phyloP scores from a whole-genome alignment of 768 basidiomycete species.

The Russula virescens region DNA sequence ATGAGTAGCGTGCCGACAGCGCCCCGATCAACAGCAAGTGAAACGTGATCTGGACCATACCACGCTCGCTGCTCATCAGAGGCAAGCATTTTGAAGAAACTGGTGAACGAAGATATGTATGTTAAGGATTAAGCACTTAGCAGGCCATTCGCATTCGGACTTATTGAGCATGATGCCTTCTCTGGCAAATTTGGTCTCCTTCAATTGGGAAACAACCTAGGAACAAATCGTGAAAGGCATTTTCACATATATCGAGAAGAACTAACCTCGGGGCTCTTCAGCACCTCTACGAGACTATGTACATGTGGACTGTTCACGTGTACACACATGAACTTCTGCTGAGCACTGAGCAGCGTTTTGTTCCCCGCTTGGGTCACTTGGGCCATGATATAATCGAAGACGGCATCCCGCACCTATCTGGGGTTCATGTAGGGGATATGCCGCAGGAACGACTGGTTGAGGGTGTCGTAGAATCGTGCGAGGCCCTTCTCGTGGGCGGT shows the following conservation, averaged over 20 bases:
- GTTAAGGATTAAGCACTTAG: neutral
- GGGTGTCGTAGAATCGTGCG: slow-evolving; percentile 69
- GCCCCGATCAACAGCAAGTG: slow-evolving; percentile 84
- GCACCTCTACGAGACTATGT: slow-evolving; percentile 88
- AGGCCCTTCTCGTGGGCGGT: slow-evolving; percentile 93
- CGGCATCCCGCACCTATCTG: slow-evolving; percentile 85
- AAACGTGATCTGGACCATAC: slow-evolving; percentile 96
- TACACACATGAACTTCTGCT: slow-evolving; percentile 86
- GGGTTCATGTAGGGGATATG: slow-evolving; percentile 81
- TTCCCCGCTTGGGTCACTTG: slow-evolving; percentile 80
- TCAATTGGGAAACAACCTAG: slow-evolving; percentile 69
- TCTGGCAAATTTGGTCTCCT: slow-evolving; percentile 93
- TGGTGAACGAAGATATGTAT: slow-evolving; percentile 32
- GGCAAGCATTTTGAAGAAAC: slow-evolving; percentile 98
- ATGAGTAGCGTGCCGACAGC: slow-evolving; percentile 93
- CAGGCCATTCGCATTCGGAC: slow-evolving; percentile 34
- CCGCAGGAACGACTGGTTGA: slow-evolving; percentile 85
- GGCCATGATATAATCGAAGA: slow-evolving; percentile 74
- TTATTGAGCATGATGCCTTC: slow-evolving; percentile 90
- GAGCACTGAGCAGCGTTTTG: slow-evolving; percentile 71
- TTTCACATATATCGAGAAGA: neutral
- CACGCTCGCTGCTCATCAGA: slow-evolving; percentile 94
- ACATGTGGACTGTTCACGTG: slow-evolving; percentile 93
- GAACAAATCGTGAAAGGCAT: neutral
- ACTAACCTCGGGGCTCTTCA: slow-evolving; percentile 87